phyloP scores from a whole-genome alignment of 176 grass and related monocot genomes.

The Poa pratensis region DNA sequence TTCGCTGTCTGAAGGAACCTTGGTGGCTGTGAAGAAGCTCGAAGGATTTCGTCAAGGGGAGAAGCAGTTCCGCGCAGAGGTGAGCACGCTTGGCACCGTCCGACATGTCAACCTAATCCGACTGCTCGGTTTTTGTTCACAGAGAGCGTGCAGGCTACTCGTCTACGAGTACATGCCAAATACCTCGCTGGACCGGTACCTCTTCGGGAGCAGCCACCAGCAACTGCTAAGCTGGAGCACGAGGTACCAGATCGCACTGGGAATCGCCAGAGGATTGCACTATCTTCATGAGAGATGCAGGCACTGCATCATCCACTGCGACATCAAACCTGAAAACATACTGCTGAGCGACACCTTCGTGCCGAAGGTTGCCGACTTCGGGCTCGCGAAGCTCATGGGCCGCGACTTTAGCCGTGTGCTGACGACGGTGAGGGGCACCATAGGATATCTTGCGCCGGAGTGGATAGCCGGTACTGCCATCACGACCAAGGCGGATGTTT shows the following conservation, averaged over 20 bases:
- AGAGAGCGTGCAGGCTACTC: constrained; percentile 27
- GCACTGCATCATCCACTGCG: constrained; percentile 72
- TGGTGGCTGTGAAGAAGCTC: not conserved
- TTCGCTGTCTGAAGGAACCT: not conserved
- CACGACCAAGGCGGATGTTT: constrained; percentile 61
- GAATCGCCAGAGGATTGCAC: constrained; percentile 44
- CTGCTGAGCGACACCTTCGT: constrained; percentile 39
- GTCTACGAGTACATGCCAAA: constrained; percentile 57
- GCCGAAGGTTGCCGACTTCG: constrained; percentile 62
- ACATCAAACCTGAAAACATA: constrained; percentile 84
- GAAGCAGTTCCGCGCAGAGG: not conserved
- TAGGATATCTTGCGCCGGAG: constrained; percentile 69
- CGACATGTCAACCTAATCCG: constrained; percentile 60
- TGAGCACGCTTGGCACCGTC: constrained; percentile 48
- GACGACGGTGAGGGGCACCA: constrained; percentile 56
- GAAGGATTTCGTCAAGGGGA: not conserved
- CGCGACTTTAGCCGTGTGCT: constrained; percentile 52
- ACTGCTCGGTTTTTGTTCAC: constrained; percentile 54
- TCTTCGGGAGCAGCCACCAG: constrained; percentile 24
- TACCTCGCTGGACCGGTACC: constrained; percentile 49
- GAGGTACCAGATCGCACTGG: constrained; percentile 47
- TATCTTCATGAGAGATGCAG: constrained; percentile 63
- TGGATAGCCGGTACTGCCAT: constrained; percentile 61
- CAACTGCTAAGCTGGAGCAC: constrained; percentile 40
- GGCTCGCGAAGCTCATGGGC: constrained; percentile 45